A percentile compares a stretch with the other conserved stretches of the same genome.
Evolutionary conservation across 1,284 basidiomycete genomes (phyloP).

Genomic region (Cryptococcus sp.): DNA sequence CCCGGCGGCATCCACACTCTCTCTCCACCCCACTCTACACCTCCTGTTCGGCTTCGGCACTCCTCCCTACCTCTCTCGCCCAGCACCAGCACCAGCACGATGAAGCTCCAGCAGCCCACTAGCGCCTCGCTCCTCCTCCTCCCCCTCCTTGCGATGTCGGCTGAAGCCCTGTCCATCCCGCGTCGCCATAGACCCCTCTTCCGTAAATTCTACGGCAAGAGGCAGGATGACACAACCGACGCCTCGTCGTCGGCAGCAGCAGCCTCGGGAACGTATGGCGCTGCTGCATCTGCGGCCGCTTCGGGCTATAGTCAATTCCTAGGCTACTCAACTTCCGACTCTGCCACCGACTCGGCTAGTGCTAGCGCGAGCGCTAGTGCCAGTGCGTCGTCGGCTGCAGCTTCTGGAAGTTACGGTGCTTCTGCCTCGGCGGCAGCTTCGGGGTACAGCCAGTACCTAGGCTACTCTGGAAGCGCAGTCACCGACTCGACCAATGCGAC

Average conservation of each 20-base stretch:
- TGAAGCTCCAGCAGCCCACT: slow-evolving; percentile 17
- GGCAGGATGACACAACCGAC: background rate
- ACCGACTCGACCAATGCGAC: slow-evolving; percentile 1
- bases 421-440: slow-evolving; percentile 1
- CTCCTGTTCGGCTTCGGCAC: slow-evolving; percentile 8
- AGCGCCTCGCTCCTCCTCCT: slow-evolving; percentile 26
- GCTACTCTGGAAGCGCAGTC: slow-evolving; percentile 1
- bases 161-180: slow-evolving; percentile 34
- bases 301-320: slow-evolving; percentile 1
- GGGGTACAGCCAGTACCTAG: slow-evolving; percentile 3
- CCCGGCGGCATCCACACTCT: slow-evolving; percentile 8
- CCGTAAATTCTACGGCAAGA: slow-evolving; percentile 25
- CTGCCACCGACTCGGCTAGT: slow-evolving; percentile 3
- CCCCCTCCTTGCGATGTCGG: slow-evolving; percentile 34
- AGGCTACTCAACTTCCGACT: slow-evolving; percentile 7
- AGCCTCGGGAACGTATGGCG: background rate
- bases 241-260: slow-evolving; percentile 1
- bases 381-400: slow-evolving; percentile 8
- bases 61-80: slow-evolving; percentile 9
- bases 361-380: slow-evolving; percentile 10
- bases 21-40: background rate
- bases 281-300: background rate
- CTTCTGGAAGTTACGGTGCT: slow-evolving; percentile 2
- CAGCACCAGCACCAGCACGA: slow-evolving; percentile 13
- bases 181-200: slow-evolving; percentile 26